phyloP scores from a whole-genome alignment of 1,284 basidiomycete genomes.

The Moesziomyces sp. region DNA sequence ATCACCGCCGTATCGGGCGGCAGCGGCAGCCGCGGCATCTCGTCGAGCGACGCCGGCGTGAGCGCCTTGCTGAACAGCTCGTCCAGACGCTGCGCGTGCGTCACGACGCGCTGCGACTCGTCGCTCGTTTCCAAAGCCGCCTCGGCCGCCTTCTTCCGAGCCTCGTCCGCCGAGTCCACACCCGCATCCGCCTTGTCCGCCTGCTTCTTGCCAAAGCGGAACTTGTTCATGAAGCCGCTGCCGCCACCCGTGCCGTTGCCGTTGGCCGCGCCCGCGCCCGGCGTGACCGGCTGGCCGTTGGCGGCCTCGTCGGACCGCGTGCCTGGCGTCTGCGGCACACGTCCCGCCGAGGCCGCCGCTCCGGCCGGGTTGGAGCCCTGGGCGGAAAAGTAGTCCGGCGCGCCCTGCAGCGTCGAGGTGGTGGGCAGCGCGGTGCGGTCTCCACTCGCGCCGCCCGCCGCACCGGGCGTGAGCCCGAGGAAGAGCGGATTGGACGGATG shows the following conservation, averaged over 20 bases:
- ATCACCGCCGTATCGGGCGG: slow-evolving; percentile 77
- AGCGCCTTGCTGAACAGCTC: slow-evolving; percentile 77
- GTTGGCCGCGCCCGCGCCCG: slow-evolving; percentile 6
- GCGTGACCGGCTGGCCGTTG: slow-evolving; percentile 26
- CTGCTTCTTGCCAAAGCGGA: slow-evolving; percentile 48
- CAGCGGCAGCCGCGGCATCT: slow-evolving; percentile 78
- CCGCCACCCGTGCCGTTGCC: slow-evolving; percentile 15
- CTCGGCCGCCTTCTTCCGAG: slow-evolving; percentile 15
- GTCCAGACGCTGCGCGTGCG: slow-evolving; percentile 70
- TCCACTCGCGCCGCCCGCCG: slow-evolving; percentile 5
- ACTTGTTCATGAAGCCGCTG: slow-evolving; percentile 52
- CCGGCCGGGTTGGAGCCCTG: slow-evolving; percentile 10
- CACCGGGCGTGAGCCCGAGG: slow-evolving; percentile 20
- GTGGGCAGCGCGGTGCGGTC: slow-evolving; percentile 25
- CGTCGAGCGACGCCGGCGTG: slow-evolving; percentile 76
- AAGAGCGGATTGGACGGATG: slow-evolving; percentile 19
- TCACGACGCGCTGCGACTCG: slow-evolving; percentile 7
- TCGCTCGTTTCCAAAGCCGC: slow-evolving; percentile 11
- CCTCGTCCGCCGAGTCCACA: slow-evolving; percentile 23
- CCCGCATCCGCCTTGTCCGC: slow-evolving; percentile 25
- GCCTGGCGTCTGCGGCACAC: slow-evolving; percentile 15
- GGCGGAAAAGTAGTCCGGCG: slow-evolving; percentile 45
- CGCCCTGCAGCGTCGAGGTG: slow-evolving; percentile 20
- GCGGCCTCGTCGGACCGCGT: slow-evolving; percentile 22
- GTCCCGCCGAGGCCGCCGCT: slow-evolving; percentile 4